Evolutionary conservation across 2,329 filamentous ascomycete species (phyloP), one percentile per base, ranked within the genome.

Genomic region (Lecanicillium sp.): DNA sequence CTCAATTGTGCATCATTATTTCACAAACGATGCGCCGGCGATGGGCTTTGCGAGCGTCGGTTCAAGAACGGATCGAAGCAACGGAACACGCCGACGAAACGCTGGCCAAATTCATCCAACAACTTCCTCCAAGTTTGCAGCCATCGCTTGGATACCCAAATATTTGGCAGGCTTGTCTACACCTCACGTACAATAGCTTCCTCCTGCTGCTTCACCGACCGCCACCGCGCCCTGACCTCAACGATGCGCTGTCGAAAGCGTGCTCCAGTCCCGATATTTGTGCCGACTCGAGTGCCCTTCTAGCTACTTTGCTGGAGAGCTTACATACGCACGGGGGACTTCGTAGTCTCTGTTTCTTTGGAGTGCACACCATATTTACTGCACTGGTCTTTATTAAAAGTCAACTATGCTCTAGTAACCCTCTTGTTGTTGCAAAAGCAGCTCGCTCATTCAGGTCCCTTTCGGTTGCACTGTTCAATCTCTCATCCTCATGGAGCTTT

Each of bases 1-100:
- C 67, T 3, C 63, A 63, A 28, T 58, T 74, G 1, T 73, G 70
- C 43, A 60, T 67, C 15, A 67, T 73, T 49, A 65, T 73, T 30
- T 69, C 60, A 50, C 44, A 59, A 56, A 50, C 51, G 3, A 56
- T 58, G 51, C 48, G 45, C 20, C 38, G 45, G 19, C 46, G 55
- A n/a, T 48, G 52, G 14, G 45, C 51, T 8, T 33, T 40, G 2
- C 38, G 37, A 3, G 18, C 30, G n/a, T 15, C 32, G 9, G 22
- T 14, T 13, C 25, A 28, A 6, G 18, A 27, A 8, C 51, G 49
- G 16, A 43, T 39, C n/a, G 46, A 48, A 20, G 52, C 56, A 3
- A 55, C 52, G 2, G 48, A 45, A 16, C 41, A 54, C 29, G 57
- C 55, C 17, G 58, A 60, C 35, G 42, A 48, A 22, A 51, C 47